Percentiles rank a stretch among this genome's conserved stretches.
Conservation (phyloP, 495 filamentous ascomycete genomes). For the Podospora fimiseda region DNA sequence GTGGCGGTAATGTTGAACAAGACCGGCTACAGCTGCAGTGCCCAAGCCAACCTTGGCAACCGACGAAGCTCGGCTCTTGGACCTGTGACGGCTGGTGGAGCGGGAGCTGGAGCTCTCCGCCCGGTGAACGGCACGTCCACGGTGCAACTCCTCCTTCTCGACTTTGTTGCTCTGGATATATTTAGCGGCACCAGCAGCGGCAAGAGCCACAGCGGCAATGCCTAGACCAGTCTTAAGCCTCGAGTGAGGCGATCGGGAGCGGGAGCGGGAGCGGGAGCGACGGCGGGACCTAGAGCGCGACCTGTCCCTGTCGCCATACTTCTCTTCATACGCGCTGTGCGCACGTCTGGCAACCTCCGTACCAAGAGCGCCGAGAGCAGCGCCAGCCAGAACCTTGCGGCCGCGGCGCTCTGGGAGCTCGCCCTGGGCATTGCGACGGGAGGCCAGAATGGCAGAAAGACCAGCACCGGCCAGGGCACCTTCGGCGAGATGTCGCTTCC, state of each 20-base stretch:
- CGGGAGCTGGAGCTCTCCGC: slow-evolving; percentile 35
- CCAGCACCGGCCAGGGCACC: slow-evolving; percentile 77
- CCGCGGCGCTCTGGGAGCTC: slow-evolving; percentile 54
- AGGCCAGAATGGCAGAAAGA: slow-evolving; percentile 64
- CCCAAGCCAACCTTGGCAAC: slow-evolving; percentile 74
- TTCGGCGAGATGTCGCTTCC: slow-evolving; percentile 76
- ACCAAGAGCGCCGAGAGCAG: slow-evolving; percentile 73
- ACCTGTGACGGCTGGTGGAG: slow-evolving; percentile 35
- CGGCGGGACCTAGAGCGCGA: slow-evolving; percentile 14
- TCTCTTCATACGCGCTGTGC: slow-evolving; percentile 63
- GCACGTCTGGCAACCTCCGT: slow-evolving; percentile 72
- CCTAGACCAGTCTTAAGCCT: slow-evolving; percentile 65
- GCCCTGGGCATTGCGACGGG: slow-evolving; percentile 57
- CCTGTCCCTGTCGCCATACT: slow-evolving; percentile 45
- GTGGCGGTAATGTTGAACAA: slow-evolving; percentile 67
- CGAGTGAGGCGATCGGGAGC: slow-evolving; percentile 41
- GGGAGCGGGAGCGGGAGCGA: slow-evolving; percentile 46
- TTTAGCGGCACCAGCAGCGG: slow-evolving; percentile 69
- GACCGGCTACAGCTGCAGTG: slow-evolving; percentile 68
- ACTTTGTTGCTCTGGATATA: slow-evolving; percentile 62
- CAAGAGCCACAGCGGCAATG: slow-evolving; percentile 72
- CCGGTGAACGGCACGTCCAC: slow-evolving; percentile 65
- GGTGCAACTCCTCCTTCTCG: slow-evolving; percentile 55
- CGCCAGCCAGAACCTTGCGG: slow-evolving; percentile 72
- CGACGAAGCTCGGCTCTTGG: slow-evolving; percentile 59